Conservation (phyloP, 306 rosid genomes). For the Acacia crassicarpa region DNA sequence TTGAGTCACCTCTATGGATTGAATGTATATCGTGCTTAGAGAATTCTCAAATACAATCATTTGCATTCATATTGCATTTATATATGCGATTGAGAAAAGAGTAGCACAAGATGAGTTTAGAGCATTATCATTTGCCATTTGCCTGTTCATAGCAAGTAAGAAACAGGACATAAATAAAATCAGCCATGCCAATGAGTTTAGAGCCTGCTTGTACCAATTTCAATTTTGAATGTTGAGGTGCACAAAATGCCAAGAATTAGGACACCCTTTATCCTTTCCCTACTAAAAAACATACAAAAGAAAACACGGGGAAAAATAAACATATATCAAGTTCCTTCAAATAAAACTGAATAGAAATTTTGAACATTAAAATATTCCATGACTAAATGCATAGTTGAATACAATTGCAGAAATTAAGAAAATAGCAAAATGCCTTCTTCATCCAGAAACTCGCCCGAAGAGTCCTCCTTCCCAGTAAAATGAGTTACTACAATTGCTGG, state of each 20-base stretch:
- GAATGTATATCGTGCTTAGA: too few relatives aligned
- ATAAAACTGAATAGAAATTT: not conserved
- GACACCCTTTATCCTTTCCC: not conserved
- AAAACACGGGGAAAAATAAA: not conserved
- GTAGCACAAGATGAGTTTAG: not conserved
- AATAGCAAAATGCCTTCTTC: constrained; percentile 42
- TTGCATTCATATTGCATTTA: too few relatives aligned
- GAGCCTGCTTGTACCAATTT: not conserved
- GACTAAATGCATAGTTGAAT: constrained; percentile 48
- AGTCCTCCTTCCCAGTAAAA: constrained; percentile 50
- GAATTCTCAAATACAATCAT: too few relatives aligned
- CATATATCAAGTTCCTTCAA: not conserved
- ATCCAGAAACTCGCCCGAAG: constrained; percentile 45
- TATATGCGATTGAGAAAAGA: too few relatives aligned
- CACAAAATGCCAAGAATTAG: not conserved
- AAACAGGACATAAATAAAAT: constrained; percentile 1
- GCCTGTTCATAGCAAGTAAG: not conserved
- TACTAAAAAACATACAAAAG: not conserved
- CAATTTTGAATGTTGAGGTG: not conserved
- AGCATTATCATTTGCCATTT: too few relatives aligned
- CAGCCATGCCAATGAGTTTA: not conserved
- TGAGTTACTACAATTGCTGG: constrained; percentile 49
- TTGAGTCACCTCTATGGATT: too few relatives aligned
- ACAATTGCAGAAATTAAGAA: constrained; percentile 39
- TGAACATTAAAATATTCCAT: not conserved